Evolutionary conservation across 768 basidiomycete species (phyloP), one percentile per base, ranked within the genome.

Genomic region (Boletus vermiculosoides): DNA sequence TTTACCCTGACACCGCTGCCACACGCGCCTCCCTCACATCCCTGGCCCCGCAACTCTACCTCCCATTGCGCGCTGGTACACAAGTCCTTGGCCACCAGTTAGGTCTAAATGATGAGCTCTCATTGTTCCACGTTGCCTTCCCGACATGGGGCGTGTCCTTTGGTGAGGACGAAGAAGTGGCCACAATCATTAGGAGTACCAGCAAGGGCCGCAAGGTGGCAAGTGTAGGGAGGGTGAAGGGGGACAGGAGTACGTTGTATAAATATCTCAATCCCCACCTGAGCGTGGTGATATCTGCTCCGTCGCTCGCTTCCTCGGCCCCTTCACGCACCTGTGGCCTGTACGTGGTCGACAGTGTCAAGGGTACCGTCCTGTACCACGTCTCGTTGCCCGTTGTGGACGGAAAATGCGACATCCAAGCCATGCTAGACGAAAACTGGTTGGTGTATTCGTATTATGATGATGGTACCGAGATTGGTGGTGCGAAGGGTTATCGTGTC

Each of bases 221-320:
- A 0, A 89, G 86, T 1, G 72, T 88, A 31, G 96, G 95, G 5
- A 86, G 86, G 64, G 93, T 96, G 5, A 76, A 92, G 5, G 94
- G 91, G 3, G 88, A 95, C 71, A 84, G 94, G 52, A 86, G 84
- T 37, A 94, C 94, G 33, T 70, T 98, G 56, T 96, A 97, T 79
- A 98, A 98, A 74, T 96, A 97, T 66, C 80, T 98, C 58, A 96
- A 96, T 68, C 88, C 88, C 9, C 85, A 92, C 63, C 63, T 94
- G 34, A 77, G 87, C 48, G 82, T 83, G 9, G 76, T 92, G 37
- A 73, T 87, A 31, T 92, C 92, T 7, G 71, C 77, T 15, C 69
- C 76, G 18, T 50, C 53, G 1, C 56, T 23, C 25, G 7, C 42
- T 2, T 57, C 60, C 3, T 42, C 62, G 1, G 59, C 71, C 5